Evolutionary conservation across 2,329 filamentous ascomycete genomes (phyloP), one percentile per base, ranked within the genome.

Genomic region (Neobulgaria alba): DNA sequence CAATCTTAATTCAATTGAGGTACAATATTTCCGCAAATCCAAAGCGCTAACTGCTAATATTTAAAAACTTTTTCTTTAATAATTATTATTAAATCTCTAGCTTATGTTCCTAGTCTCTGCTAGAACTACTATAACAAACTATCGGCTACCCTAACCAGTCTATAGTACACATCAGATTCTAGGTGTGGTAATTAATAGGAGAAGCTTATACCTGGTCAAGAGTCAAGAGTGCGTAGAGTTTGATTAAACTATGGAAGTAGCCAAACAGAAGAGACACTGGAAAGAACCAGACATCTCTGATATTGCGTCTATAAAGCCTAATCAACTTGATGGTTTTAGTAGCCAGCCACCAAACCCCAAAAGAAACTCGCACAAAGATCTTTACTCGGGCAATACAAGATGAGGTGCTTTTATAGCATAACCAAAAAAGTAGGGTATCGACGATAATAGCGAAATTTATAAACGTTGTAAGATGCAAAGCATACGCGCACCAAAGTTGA

Each of bases 401-500:
- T 33, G 68, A 71, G 2, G 81, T 85, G 37, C 78, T 81, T 64
- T 75, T 74, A 69, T 78, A 82, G 56, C 80, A 79, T 17, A 82
- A 70, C 48, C 70, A 73, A 47, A 88, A 70, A 37, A 92, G 71
- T 26, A 86, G 67, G 19, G 81, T 73, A 63, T 96, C 90, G 52
- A 85, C 74, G 35, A 82, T 61, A 48, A 95, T 79, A 20, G 89
- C 86, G 57, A 93, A 80, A 29, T 89, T 92, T 33, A 87, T 93
- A 58, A 95, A 81, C 12, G 90, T 96, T 18, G 90, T 90, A 58
- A 95, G 70, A 65, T 95, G 85, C 46, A 95, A 79, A 37, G 90
- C 87, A 61, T 95, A 96, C 10, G 86, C 85, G 64, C 83, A 94
- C 88, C 89, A 96, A 36, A 78, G 83, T 61, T 95, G 90, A 58